A percentile compares a stretch with the other conserved stretches of the same genome.
phyloP scores from a whole-genome alignment of 495 filamentous ascomycete genomes.

The Bacidia gigantensis region DNA sequence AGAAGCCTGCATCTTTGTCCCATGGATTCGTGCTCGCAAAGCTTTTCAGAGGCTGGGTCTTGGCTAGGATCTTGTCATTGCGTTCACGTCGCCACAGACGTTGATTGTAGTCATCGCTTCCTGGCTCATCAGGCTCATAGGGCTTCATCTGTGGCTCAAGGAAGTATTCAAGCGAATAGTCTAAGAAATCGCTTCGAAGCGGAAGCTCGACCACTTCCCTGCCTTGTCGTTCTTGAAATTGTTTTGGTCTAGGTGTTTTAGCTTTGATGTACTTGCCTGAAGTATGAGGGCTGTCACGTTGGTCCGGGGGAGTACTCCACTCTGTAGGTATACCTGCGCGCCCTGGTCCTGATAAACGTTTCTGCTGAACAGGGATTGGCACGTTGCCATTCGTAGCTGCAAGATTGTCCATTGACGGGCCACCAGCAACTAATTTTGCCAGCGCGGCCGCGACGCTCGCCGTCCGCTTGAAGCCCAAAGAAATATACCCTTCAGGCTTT shows the following conservation, averaged over 20 bases:
- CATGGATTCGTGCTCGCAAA: slow-evolving; percentile 71
- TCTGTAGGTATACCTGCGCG: slow-evolving; percentile 51
- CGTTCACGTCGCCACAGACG: slow-evolving; percentile 83
- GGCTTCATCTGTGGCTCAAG: slow-evolving; percentile 98
- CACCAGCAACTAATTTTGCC: slow-evolving; percentile 54
- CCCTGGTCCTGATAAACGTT: slow-evolving; percentile 23
- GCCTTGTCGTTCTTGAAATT: slow-evolving; percentile 48
- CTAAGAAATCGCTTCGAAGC: slow-evolving; percentile 68
- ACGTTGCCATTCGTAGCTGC: slow-evolving; percentile 19
- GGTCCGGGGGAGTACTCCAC: slow-evolving; percentile 64
- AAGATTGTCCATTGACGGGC: slow-evolving; percentile 22
- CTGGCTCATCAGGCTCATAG: slow-evolving; percentile 88
- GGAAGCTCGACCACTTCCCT: slow-evolving; percentile 49
- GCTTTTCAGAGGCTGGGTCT: slow-evolving; percentile 86
- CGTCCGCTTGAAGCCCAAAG: slow-evolving; percentile 48
- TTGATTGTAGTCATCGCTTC: slow-evolving; percentile 92
- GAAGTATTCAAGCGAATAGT: slow-evolving; percentile 98
- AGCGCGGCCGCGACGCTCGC: slow-evolving; percentile 60
- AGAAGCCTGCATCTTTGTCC: slow-evolving; percentile 61
- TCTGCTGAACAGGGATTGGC: slow-evolving; percentile 17
- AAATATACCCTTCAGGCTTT: slow-evolving; percentile 53
- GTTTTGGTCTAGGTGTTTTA: slow-evolving; percentile 58
- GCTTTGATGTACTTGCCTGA: slow-evolving; percentile 63
- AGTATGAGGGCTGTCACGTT: slow-evolving; percentile 53
- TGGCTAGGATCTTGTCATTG: slow-evolving; percentile 80